phyloP scores from a whole-genome alignment of 2,329 filamentous ascomycete genomes.

The Akanthomyces muscarius region DNA sequence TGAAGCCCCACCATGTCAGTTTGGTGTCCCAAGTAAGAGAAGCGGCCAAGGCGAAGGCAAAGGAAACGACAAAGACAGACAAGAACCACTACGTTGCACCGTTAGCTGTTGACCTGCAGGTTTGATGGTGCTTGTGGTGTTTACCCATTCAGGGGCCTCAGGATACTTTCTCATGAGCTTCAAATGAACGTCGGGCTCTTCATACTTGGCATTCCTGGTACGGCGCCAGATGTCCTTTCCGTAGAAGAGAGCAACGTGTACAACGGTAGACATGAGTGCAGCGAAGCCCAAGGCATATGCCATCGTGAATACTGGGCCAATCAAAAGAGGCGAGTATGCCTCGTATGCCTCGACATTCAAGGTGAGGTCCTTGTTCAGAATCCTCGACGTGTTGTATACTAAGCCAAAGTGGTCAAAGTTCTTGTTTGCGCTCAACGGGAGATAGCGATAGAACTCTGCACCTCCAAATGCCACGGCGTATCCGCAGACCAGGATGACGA shows the following conservation, averaged over 20 bases:
- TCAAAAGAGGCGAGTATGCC: constrained; percentile 49
- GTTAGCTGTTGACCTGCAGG: neutral
- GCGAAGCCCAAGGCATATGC: constrained; percentile 57
- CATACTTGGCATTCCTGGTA: constrained; percentile 29
- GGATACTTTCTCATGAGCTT: constrained; percentile 55
- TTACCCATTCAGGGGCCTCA: constrained; percentile 47
- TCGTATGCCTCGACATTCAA: constrained; percentile 51
- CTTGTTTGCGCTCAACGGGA: constrained; percentile 49
- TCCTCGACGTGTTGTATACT: constrained; percentile 49
- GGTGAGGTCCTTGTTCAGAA: constrained; percentile 44
- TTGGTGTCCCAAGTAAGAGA: constrained; percentile 36
- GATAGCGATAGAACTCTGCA: constrained; percentile 46
- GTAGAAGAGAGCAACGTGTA: constrained; percentile 50
- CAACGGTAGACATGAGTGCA: constrained; percentile 47
- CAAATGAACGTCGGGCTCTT: constrained; percentile 48
- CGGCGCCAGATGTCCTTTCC: constrained; percentile 42
- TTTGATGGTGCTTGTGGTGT: neutral
- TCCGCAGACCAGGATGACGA: constrained; percentile 48
- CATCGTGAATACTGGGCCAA: constrained; percentile 53
- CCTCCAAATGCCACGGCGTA: constrained; percentile 47
- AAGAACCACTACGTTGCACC: constrained; percentile 43
- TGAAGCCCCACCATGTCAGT: constrained; percentile 41
- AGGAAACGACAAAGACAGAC: constrained; percentile 42
- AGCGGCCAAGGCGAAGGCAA: constrained; percentile 41
- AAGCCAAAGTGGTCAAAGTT: constrained; percentile 56